Evolutionary conservation across 225 moss, liverwort and hornwort species (phyloP).

Genomic region (Rhytidiadelphus loreus): DNA sequence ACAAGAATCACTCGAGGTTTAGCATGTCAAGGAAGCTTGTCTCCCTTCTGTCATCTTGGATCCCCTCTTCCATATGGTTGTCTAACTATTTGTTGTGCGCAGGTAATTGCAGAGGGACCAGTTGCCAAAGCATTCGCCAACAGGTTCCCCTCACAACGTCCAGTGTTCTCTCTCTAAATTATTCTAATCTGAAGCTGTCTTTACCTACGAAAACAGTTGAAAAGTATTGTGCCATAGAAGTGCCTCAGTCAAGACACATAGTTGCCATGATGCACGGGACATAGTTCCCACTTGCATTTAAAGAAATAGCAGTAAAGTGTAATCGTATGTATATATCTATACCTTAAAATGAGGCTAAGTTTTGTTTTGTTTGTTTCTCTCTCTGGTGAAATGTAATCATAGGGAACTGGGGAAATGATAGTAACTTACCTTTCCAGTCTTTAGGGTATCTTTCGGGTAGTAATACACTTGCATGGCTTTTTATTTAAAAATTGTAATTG

Average conservation of each 20-base stretch:
- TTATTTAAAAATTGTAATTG: too few relatives aligned
- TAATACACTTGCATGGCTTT: too few relatives aligned
- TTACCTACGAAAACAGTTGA: background rate
- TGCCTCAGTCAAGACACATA: background rate
- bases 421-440: too few relatives aligned
- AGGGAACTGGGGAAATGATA: too few relatives aligned
- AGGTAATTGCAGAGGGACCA: slow-evolving; percentile 69
- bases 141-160: slow-evolving; percentile 39
- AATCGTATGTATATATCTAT: background rate
- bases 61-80: background rate
- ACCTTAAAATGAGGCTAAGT: too few relatives aligned
- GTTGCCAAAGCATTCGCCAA: slow-evolving; percentile 42
- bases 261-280: background rate
- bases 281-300: too few relatives aligned
- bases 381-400: too few relatives aligned
- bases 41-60: background rate
- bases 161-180: slow-evolving; percentile 22
- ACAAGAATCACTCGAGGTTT: background rate
- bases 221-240: background rate
- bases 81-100: background rate
- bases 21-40: background rate
- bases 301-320: background rate
- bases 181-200: background rate
- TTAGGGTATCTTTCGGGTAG: too few relatives aligned
- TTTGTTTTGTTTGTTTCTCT: too few relatives aligned